Evolutionary conservation across 768 basidiomycete genomes (phyloP), one percentile per base, ranked within the genome.

Genomic region (Phallus indusiatus): DNA sequence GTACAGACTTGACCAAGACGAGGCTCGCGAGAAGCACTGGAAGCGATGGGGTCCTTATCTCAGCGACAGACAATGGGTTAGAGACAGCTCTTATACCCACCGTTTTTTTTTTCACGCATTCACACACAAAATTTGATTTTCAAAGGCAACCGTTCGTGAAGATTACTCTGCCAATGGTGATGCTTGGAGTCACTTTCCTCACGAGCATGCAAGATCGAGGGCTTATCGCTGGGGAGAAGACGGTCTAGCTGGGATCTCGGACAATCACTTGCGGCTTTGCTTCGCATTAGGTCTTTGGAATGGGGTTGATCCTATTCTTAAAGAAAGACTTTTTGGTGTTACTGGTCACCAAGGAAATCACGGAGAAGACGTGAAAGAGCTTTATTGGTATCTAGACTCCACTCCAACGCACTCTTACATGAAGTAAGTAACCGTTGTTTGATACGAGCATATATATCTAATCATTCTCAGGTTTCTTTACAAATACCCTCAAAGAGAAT

Each of bases 181-280:
- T 69, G 94, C 92, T 8, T 96, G 93, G 93, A 85, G 81, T 60
- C 91, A 94, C 68, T 96, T 96, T 69, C 94, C 93, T 42, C 94
- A 95, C 67, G 90, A 89, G 59, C 92, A 94, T 57, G 88, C 93
- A 1, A 81, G 93, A 61, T 94, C 92, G 59, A 85, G 96, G 60
- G 90, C 94, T 21, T 99, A 97, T 73, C 81, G 96, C 67, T 99
- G 96, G 96, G 96, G 96, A 47, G 96, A 99, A 71, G 96, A 99
- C 67, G 96, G 96, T 52, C 86, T 99, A 59, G 96, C 89, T 34
- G 96, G 96, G 47, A 88, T 98, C 65, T 95, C 92, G 5, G 96
- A 99, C 72, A 98, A 97, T 68, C 94, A 94, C 71, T 93, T 94
- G 65, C 84, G 91, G 37, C 76, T 99, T 16, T 97, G 94, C 73